Base-by-base conservation (phyloP, 2,329 filamentous ascomycete species). In the Colletotrichum lupini region DNA sequence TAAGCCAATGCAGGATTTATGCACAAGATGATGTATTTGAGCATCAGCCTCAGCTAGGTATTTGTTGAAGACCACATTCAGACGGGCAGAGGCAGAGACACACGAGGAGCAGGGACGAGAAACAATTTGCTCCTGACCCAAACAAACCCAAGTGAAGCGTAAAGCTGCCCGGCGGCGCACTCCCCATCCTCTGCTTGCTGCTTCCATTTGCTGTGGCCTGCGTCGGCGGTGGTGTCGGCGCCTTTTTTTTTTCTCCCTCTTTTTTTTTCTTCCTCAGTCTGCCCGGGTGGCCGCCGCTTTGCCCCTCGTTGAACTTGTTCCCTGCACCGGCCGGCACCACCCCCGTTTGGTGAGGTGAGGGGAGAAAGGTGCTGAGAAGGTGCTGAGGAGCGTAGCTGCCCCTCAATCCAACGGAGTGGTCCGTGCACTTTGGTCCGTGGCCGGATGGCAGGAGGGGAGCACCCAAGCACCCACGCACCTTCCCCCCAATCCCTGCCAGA, bases 11-110 rank as follows among this genome's bases (percentile, higher is more conserved):
- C 37, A 66, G 56, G 60, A 35, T 56, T 61, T 57, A 73, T 71
- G 71, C 71, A 70, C 60, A 65, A 35, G 42, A 49, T 42, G 42
- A 49, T n/a, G 42, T 49, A 72, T 57, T 30, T 55, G 68, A 60
- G 67, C 56, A 42, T 42, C 37, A 65, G 67, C 55, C 71, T 73
- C 67, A 66, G 46, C 37, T 55, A 65, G 66, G 46, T 60, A 66
- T 73, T 73, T 70, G 71, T 73, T 73, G 71, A 71, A 70, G 66
- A 64, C 49, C 62, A 46, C 14, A 16, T 16, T 42, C 32, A 65
- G 70, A 63, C 32, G 53, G 65, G 65, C 49, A 37, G 26, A 60
- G n/a, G 28, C 22, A 67, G 59, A 53, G 60, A 53, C 19, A 62
- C 67, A 66, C 60, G 71, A 70, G 67, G 71, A 52, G 56, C 28